These are phyloP conservation scores for Vicia sativa DNA, from an alignment of 306 rosid genomes.

Conservation along the genomic window DNA sequence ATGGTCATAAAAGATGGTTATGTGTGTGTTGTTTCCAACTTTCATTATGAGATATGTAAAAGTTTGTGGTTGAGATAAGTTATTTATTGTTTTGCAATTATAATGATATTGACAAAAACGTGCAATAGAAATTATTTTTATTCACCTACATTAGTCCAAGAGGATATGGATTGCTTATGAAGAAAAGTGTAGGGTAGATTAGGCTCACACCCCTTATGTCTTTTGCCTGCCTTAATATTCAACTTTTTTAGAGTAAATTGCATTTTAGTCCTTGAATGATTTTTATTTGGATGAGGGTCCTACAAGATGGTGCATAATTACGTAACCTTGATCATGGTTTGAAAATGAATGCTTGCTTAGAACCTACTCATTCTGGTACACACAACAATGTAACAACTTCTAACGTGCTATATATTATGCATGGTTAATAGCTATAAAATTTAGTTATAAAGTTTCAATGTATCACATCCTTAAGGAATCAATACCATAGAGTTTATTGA, in stretches of 20 bases:
- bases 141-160: conserved; percentile 4
- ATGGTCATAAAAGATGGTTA: conserved; percentile 20
- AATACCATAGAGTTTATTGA: background rate
- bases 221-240: conserved; percentile 19
- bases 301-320: conserved; percentile 19
- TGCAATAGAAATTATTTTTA: background rate
- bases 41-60: conserved; percentile 5
- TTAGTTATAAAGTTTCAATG: conserved; percentile 15
- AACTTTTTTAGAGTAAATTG: background rate
- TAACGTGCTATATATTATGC: background rate
- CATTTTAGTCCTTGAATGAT: no score
- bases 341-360: conserved; percentile 45
- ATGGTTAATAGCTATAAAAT: conserved; percentile 5
- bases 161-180: conserved; percentile 36
- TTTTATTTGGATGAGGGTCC: conserved; percentile 19
- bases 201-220: background rate
- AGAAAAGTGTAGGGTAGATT: conserved; percentile 27
- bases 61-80: conserved; percentile 45
- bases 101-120: conserved; percentile 29
- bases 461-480: conserved; percentile 5
- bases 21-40: conserved; percentile 21
- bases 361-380: conserved; percentile 43
- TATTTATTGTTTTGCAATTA: conserved; percentile 41
- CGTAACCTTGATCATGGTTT: conserved; percentile 14
- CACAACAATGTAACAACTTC: conserved; percentile 12